Evolutionary conservation across 2,329 filamentous ascomycete species (phyloP), one percentile per base, ranked within the genome.

Genomic region (Alternaria viburni): DNA sequence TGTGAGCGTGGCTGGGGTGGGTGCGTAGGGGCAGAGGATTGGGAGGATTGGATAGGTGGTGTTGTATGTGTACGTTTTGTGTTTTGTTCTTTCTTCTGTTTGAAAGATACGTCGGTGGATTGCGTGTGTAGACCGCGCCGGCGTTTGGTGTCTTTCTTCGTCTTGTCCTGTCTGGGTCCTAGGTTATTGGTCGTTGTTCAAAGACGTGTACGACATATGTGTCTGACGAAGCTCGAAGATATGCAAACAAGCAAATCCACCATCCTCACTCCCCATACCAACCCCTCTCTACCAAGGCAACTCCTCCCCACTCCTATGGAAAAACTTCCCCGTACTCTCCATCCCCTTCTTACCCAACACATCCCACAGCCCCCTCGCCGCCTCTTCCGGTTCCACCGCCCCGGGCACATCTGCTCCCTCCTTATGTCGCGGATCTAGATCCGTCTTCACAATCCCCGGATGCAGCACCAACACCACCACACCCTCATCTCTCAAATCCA

Each of bases 301-400:
- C 59, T 83, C 81, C 45, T 76, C 73, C 2, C 82, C 82, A 61
- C 80, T 82, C 6, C 81, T 64, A 74, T 83, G 82, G 75, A 78
- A 83, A 65, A 83, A 84, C 62, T 65, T 82, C 32, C 82, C 82
- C 12, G 77, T 81, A 30, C 80, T 79, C 52, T 80, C 77, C 19
- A 83, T 66, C 2, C 70, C 74, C 67, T 83, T 82, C n/a, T 65
- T 62, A 62, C 72, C 75, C 52, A 83, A 64, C 7, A 84, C 77
- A 44, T 67, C 67, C 81, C 80, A 84, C 59, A 84, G 63, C 72
- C 84, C 83, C 41, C 57, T 69, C 30, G 81, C 83, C 49, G 83
- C 83, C 69, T 83, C 80, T 6, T 82, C 81, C 6, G 82, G 80
- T 68, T 81, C 74, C 17, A 85, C 81, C n/a, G 78, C 78, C 17